These are phyloP conservation scores for Gossypium davidsonii DNA, from an alignment of 441 rosid genomes.

Conservation along the genomic window DNA sequence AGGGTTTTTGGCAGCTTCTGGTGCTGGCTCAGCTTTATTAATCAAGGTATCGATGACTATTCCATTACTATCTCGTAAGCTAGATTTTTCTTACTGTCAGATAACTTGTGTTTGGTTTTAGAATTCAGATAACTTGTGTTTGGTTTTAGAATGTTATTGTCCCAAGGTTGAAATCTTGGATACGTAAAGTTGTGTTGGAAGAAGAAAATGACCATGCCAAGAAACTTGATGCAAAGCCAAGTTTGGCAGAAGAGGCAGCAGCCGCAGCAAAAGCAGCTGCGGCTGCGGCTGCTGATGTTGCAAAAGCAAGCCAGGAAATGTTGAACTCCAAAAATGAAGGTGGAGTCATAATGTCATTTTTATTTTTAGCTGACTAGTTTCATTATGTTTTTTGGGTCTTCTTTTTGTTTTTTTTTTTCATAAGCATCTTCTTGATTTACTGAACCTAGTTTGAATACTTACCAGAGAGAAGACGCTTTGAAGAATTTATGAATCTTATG, in stretches of 20 bases:
- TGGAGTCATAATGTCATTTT: conserved; percentile 11
- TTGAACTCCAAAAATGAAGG: conserved; percentile 66
- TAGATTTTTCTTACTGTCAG: not conserved
- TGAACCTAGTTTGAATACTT: conserved; percentile 12
- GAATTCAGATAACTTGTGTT: conserved; percentile 33
- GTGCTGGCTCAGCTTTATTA: conserved; percentile 75
- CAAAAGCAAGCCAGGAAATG: conserved; percentile 82
- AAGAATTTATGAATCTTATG: conserved; percentile 39
- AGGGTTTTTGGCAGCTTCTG: conserved; percentile 73
- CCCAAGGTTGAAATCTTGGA: conserved; percentile 86
- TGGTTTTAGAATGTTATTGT: conserved; percentile 57
- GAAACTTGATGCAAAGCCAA: conserved; percentile 49
- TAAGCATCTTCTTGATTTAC: not conserved
- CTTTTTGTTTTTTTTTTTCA: not conserved
- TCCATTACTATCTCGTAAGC: not conserved
- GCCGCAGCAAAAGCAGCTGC: conserved; percentile 93
- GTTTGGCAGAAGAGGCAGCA: conserved; percentile 84
- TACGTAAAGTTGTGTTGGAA: conserved; percentile 60
- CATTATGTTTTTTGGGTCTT: not conserved
- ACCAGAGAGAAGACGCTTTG: conserved; percentile 48
- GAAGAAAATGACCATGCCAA: conserved; percentile 48
- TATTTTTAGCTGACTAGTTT: not conserved
- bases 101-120: conserved; percentile 34
- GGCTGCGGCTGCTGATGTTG: conserved; percentile 82
- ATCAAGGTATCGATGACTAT: conserved; percentile 50